Percentiles rank a stretch among this genome's conserved stretches.
These are phyloP conservation scores for Massariosphaeria phaeospora DNA, from an alignment of 495 filamentous ascomycete species.

Conservation along the genomic window DNA sequence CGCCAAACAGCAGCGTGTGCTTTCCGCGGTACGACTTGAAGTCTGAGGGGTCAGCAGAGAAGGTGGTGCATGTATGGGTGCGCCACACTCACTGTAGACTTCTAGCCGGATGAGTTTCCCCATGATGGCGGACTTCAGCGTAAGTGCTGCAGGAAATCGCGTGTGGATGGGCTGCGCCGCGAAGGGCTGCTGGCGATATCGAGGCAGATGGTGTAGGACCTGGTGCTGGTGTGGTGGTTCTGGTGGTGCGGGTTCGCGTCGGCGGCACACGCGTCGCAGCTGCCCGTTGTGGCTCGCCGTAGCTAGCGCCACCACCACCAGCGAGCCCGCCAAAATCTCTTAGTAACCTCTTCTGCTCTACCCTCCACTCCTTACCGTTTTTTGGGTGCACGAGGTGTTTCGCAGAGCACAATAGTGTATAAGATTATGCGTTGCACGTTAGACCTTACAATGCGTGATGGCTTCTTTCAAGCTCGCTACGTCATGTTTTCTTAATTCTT, in stretches of 20 bases:
- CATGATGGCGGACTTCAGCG: slow-evolving; percentile 45
- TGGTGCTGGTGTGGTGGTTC: background rate
- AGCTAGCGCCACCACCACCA: background rate
- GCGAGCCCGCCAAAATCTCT: background rate
- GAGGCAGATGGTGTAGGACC: background rate
- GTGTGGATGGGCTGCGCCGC: background rate
- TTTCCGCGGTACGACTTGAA: slow-evolving; percentile 99
- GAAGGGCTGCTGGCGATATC: background rate
- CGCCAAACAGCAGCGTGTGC: slow-evolving; percentile 88
- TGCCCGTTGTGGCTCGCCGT: background rate
- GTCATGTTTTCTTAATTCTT: too few relatives aligned
- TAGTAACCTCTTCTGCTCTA: background rate
- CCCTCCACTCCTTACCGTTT: background rate
- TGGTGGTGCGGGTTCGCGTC: background rate
- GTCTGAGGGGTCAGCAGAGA: slow-evolving; percentile 50
- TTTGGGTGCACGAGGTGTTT: too few relatives aligned
- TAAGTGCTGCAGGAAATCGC: background rate
- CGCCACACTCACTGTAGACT: slow-evolving; percentile 69
- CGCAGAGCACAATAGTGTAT: too few relatives aligned
- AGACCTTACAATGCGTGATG: too few relatives aligned
- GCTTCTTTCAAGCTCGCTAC: too few relatives aligned
- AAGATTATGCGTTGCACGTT: too few relatives aligned
- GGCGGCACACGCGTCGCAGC: slow-evolving; percentile 4
- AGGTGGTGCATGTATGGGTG: background rate
- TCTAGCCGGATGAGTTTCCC: slow-evolving; percentile 92